Conservation (phyloP, 1,284 basidiomycete genomes). For the Takashimella tepidaria region DNA sequence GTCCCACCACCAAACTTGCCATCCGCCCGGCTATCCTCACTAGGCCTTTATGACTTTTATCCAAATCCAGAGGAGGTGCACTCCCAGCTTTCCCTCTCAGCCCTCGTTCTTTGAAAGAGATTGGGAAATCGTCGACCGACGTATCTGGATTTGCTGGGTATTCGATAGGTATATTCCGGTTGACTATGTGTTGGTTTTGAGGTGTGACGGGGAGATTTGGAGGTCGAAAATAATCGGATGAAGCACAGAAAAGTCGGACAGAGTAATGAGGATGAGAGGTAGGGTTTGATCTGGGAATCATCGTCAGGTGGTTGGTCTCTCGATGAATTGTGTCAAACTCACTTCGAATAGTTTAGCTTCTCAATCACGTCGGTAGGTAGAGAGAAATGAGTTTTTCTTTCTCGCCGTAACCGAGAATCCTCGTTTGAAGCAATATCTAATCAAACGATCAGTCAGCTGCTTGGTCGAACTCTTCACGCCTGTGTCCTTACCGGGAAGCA, state of each 20-base stretch:
- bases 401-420: constrained; percentile 26
- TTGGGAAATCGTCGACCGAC: constrained; percentile 65
- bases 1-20: constrained; percentile 78
- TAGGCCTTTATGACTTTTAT: constrained; percentile 52
- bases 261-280: constrained; percentile 30
- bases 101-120: constrained; percentile 78
- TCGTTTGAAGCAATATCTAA: constrained; percentile 34
- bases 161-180: constrained; percentile 61
- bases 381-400: constrained; percentile 25
- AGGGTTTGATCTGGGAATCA: constrained; percentile 27
- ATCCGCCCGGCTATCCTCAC: constrained; percentile 51
- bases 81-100: constrained; percentile 96
- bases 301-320: constrained; percentile 2
- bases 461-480: too few relatives aligned
- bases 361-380: constrained; percentile 34
- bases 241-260: constrained; percentile 84
- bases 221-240: constrained; percentile 68
- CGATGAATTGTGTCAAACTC: constrained; percentile 2
- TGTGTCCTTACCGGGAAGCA: constrained; percentile 36
- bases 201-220: constrained; percentile 43
- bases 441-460: constrained; percentile 5
- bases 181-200: constrained; percentile 29
- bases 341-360: constrained; percentile 34
- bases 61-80: constrained; percentile 81
- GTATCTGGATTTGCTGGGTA: constrained; percentile 90